Evolutionary conservation across 2,329 filamentous ascomycete species (phyloP).

Genomic region (Aspergillus sp.): DNA sequence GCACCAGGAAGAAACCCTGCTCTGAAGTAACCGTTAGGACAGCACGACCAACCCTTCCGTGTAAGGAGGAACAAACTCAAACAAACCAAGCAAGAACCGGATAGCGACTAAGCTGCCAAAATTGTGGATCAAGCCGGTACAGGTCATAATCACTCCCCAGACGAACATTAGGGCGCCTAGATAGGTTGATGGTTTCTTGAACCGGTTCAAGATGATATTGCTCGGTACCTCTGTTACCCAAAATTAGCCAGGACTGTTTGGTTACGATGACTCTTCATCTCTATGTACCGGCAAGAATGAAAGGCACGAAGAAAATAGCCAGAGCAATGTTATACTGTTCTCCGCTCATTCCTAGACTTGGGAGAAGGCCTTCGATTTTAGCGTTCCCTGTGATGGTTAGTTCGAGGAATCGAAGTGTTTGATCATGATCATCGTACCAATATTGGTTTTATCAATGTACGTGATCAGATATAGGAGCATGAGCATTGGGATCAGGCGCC

Average conservation of each 20-base stretch:
- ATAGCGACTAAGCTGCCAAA: slow-evolving; percentile 14
- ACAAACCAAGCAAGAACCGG: slow-evolving; percentile 14
- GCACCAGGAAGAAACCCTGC: slow-evolving; percentile 61
- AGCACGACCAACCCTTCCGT: no score
- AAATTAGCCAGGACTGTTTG: background rate
- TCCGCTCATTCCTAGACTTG: slow-evolving; percentile 59
- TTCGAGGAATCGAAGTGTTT: background rate
- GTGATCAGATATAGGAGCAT: slow-evolving; percentile 16
- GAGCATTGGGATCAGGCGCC: slow-evolving; percentile 15
- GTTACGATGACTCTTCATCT: no score
- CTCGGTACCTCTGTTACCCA: slow-evolving; percentile 37
- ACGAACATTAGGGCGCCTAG: slow-evolving; percentile 36
- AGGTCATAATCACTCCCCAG: slow-evolving; percentile 19
- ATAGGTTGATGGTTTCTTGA: slow-evolving; percentile 42
- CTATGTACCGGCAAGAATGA: slow-evolving; percentile 67
- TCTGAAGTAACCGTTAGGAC: background rate
- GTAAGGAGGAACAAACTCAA: slow-evolving; percentile 16
- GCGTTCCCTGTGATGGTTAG: slow-evolving; percentile 48
- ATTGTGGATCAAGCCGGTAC: slow-evolving; percentile 16
- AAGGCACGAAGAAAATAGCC: slow-evolving; percentile 79
- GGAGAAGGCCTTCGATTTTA: slow-evolving; percentile 51
- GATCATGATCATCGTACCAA: slow-evolving; percentile 5
- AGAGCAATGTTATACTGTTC: slow-evolving; percentile 68
- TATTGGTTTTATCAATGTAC: slow-evolving; percentile 18
- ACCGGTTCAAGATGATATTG: slow-evolving; percentile 21